Base-by-base conservation (phyloP, 2,329 filamentous ascomycete species). In the Fusarium metavorans region DNA sequence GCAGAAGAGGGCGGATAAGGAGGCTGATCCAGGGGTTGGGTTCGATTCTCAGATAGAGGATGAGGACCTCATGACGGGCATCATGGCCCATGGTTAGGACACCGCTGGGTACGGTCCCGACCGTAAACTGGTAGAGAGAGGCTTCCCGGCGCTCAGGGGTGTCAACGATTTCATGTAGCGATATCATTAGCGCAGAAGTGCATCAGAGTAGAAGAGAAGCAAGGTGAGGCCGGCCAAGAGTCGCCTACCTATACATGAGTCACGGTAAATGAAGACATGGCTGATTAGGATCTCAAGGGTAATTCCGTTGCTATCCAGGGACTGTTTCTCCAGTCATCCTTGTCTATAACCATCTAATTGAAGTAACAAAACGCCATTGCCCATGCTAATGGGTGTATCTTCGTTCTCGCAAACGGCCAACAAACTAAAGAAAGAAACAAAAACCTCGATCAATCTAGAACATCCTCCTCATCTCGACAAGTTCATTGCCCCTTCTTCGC, bases 41-140 rank as follows among this genome's bases (percentile, higher is more conserved):
- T 89, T 88, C 68, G 85, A 88, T 30, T 79, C 82, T 14, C 82
- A 86, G 59, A 82, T 90, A 41, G 88, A 90, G 64, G 89, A 91
- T n/a, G 89, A 91, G 78, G 89, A 91, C 72, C 79, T 91, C 27
- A 91, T 91, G 89, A 86, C 85, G 14, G 88, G 85, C 20, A 80
- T 84, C 35, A 66, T 77, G 63, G 68, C 74, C 11, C 72, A 77
- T 56, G 69, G 70, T 57, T 76, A 68, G 39, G 57, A 57, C 35
- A 35, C 23, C 45, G 20, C 34, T 27, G 20, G 14, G 11, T 25
- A 18, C 20, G 18, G 45, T 18, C 9, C 30, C 11, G 25, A 27
- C 45, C 8, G 11, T 30, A 27, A 27, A 32, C 14, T n/a, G 6
- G n/a, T 35, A 20, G 32, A 35, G 52, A 6, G 27, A 16, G 6